Base-by-base conservation (phyloP, 441 rosid genomes). In the Rhodomyrtus psidioides region DNA sequence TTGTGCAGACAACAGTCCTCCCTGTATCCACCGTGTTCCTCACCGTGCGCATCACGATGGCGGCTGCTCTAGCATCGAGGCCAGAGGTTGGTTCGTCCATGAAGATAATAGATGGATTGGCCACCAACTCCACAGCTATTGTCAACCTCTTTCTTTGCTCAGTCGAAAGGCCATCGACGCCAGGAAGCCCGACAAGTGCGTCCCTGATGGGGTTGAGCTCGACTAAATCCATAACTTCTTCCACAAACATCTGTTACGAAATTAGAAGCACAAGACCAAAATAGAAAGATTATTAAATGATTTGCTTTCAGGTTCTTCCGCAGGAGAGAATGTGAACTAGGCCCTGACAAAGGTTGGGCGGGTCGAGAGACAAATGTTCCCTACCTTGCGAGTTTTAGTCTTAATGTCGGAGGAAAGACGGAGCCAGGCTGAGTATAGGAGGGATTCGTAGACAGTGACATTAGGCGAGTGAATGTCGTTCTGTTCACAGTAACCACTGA, bases 41-140 rank as follows among this genome's bases (percentile, higher is more conserved):
- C 56, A 96, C 98, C 2, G 98, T 95, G 39, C 98, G 92, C 98
- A 95, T 94, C 17, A 95, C 97, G 49, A 95, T 95, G 58, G 97
- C 98, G 12, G 96, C 97, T 55, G 98, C 96, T 91, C 98, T 91
- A 59, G 98, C 98, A 88, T 95, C 98, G 9, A 95, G 94, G 17
- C 98, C 97, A 12, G 97, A 94, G 46, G 97, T 96, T 14, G 98
- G 98, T 74, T 96, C 98, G 65, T 95, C 98, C 98, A 95, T 94
- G 91, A 95, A 95, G 82, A 95, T 94, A 44, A 95, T 92, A 26
- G 97, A 95, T 9, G 98, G 98, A 88, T 95, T 95, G 42, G 98
- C 97, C 81, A 95, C 98, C 87, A 96, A 85, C 62, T 95, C 99
- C 53, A 95, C 98, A 5, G 97, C 96, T 58, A 96, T 95, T 26